Base-by-base conservation (phyloP, 169 alveolate species). In the Prorocentrum cordatum region DNA sequence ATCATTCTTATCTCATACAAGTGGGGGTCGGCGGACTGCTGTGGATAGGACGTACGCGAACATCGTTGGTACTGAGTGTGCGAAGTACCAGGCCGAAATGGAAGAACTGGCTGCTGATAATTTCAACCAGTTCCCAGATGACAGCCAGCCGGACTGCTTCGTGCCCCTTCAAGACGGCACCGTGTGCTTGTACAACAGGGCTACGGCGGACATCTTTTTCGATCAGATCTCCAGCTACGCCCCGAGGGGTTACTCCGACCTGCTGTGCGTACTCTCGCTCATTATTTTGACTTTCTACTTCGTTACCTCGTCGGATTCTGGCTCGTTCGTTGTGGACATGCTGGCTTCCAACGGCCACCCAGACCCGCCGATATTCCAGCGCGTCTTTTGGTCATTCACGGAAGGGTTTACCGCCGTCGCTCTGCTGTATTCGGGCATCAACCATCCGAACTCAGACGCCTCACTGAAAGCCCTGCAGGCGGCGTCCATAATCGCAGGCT, bases 401-500 rank as follows among this genome's bases (percentile, higher is more conserved):
- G 83, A 71, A 35, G 83, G 83, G 2, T 64, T 66, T 29, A 66
- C 45, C 9, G 83, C 83, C 5, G 45, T 71, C 31, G 83, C 83
- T 5, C 9, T 32, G 9, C 31, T 71, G 5, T 38, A 39, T 1
- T 27, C 83, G 12, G 83, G 83, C 16, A n/a, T n/a, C n/a, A n/a
- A n/a, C n/a, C n/a, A n/a, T n/a, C n/a, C n/a, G n/a, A n/a, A n/a
- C n/a, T 64, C 67, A 20, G 39, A 45, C 33, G 24, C 27, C 83
- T 71, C 83, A 2, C 35, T 71, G 47, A 18, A 29, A 7, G 83
- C 62, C 45, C 24, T 71, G 83, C 83, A 71, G 59, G 83, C 83
- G 16, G 83, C 45, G 33, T 71, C 83, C 83, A 71, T 71, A 20
- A 66, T 71, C 24, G 45, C 45, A 66, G 83, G 83, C 83, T 24